phyloP scores from a whole-genome alignment of 139 green algal genomes.

The Monoraphidium neglectum region DNA sequence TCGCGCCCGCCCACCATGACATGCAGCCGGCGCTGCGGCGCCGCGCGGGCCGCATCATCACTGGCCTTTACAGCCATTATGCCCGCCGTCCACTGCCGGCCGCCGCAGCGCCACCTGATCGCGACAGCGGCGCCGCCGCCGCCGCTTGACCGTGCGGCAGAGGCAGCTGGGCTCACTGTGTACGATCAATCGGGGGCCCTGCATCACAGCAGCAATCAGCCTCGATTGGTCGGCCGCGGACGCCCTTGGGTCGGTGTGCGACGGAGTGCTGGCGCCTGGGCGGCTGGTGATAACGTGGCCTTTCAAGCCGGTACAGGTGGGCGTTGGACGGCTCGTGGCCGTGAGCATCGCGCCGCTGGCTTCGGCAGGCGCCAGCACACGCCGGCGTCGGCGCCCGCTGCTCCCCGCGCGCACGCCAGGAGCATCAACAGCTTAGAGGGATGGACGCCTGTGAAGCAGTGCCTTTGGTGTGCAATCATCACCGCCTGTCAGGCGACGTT shows the following conservation, averaged over 20 bases:
- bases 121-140: neutral
- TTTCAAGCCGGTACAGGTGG: slow-evolving; percentile 50
- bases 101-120: slow-evolving; percentile 23
- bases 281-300: slow-evolving; percentile 55
- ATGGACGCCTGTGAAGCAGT: no score
- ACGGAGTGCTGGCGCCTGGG: slow-evolving; percentile 54
- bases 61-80: slow-evolving; percentile 41
- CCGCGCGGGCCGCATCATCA: slow-evolving; percentile 14
- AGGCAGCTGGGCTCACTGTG: slow-evolving; percentile 31
- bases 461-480: no score
- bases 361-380: no score
- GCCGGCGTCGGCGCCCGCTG: no score
- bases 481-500: no score
- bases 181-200: slow-evolving; percentile 26
- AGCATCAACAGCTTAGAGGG: no score
- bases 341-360: no score
- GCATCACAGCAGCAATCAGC: slow-evolving; percentile 30
- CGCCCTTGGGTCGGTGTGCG: slow-evolving; percentile 50
- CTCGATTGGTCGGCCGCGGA: slow-evolving; percentile 45
- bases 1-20: slow-evolving; percentile 38
- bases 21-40: slow-evolving; percentile 35
- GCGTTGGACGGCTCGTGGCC: no score
- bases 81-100: slow-evolving; percentile 47
- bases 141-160: neutral
- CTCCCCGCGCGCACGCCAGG: no score